phyloP scores from a whole-genome alignment of 2,329 filamentous ascomycete genomes.

The Ascochyta pisi region DNA sequence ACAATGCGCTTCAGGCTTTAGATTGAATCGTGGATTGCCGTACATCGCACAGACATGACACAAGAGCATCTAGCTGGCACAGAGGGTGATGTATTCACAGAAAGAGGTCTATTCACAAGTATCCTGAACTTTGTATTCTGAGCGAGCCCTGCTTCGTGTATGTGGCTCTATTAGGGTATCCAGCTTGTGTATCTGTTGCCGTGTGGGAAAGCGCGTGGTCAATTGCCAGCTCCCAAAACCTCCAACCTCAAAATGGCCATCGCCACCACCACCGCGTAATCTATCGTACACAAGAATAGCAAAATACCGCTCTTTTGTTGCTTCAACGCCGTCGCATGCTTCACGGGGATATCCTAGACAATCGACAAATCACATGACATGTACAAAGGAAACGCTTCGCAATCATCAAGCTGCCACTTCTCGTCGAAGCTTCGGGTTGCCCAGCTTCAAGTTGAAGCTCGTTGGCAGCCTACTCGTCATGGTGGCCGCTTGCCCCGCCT shows the following conservation, averaged over 20 bases:
- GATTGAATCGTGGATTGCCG: not conserved
- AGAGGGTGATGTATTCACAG: no score
- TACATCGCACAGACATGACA: not conserved
- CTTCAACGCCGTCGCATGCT: conserved; percentile 34
- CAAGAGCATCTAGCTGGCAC: not conserved
- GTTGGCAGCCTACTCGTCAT: conserved; percentile 42
- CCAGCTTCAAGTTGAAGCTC: conserved; percentile 43
- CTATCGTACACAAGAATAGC: conserved; percentile 7
- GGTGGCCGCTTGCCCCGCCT: conserved; percentile 48
- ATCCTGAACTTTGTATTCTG: not conserved
- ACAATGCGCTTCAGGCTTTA: not conserved
- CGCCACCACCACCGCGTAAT: not conserved
- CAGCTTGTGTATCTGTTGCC: not conserved
- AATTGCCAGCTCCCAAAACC: conserved; percentile 16
- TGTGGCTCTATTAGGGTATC: conserved; percentile 1
- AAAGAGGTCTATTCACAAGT: no score
- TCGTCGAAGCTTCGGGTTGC: conserved; percentile 35
- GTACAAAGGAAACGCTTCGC: conserved; percentile 8
- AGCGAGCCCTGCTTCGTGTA: not conserved
- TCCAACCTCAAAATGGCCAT: not conserved
- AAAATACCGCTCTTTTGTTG: conserved; percentile 22
- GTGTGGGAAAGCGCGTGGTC: conserved; percentile 18
- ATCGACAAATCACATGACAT: conserved; percentile 23
- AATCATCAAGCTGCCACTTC: conserved; percentile 21
- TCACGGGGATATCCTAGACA: conserved; percentile 31